These are phyloP conservation scores for Paxillus involutus DNA, from an alignment of 768 basidiomycete genomes.

Conservation along the genomic window DNA sequence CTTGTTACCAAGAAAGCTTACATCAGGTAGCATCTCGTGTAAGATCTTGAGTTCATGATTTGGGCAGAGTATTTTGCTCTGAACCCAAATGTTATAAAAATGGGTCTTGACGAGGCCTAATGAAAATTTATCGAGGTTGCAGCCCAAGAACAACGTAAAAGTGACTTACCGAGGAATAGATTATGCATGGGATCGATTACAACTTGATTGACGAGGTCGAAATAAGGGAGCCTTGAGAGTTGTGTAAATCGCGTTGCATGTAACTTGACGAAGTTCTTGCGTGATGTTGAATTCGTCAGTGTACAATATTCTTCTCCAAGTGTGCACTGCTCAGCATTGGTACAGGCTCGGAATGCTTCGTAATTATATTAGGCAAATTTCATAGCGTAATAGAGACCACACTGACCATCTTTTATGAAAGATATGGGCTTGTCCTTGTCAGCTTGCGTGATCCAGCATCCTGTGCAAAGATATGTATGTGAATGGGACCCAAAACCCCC, in stretches of 20 bases:
- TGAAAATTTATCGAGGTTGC: no score
- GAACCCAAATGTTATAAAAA: no score
- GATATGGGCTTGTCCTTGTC: conserved; percentile 15
- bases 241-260: conserved; percentile 24
- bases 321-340: conserved; percentile 13
- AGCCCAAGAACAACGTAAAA: no score
- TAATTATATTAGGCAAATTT: background rate
- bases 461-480: conserved; percentile 35
- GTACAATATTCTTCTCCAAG: conserved; percentile 9
- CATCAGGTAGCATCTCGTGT: no score
- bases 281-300: background rate
- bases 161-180: conserved; percentile 22
- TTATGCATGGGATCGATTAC: conserved; percentile 38
- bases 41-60: no score
- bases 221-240: conserved; percentile 28
- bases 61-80: no score
- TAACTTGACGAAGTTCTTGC: conserved; percentile 14
- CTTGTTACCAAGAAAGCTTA: no score
- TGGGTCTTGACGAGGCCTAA: no score
- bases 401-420: no score
- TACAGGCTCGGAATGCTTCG: conserved; percentile 9
- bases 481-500: conserved; percentile 29
- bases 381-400: conserved; percentile 13
- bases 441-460: conserved; percentile 31
- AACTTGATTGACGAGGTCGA: conserved; percentile 24